Percentiles rank a stretch among this genome's conserved stretches.
These are phyloP conservation scores for Claviceps arundinis DNA, from an alignment of 2,329 filamentous ascomycete species.

Conservation along the genomic window DNA sequence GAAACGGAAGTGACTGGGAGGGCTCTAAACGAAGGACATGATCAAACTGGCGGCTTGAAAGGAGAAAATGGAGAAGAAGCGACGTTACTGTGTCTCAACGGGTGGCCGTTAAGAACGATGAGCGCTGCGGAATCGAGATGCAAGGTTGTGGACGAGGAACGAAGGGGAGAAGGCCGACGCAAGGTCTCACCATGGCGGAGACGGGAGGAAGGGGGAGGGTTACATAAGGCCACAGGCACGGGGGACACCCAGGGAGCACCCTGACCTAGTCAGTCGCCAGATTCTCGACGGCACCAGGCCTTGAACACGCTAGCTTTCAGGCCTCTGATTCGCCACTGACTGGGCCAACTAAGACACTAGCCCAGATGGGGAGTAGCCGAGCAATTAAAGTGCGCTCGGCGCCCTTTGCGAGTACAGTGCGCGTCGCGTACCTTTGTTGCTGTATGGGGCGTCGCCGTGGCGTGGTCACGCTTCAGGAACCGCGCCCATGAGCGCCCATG, in stretches of 20 bases:
- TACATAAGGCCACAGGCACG: not conserved
- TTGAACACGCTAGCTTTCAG: not conserved
- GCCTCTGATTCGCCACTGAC: not conserved
- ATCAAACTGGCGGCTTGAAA: constrained; percentile 14
- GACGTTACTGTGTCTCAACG: constrained; percentile 5
- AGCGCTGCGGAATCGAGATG: not conserved
- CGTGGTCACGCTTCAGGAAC: constrained; percentile 1
- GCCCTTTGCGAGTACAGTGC: constrained; percentile 6
- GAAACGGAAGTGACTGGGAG: constrained; percentile 9
- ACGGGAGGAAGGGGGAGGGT: constrained; percentile 2
- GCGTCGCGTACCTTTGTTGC: not conserved
- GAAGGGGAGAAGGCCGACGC: constrained; percentile 8
- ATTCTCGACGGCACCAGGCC: not conserved
- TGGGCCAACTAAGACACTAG: not conserved
- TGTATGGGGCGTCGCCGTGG: not conserved
- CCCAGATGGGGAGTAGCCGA: not conserved
- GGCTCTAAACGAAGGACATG: constrained; percentile 20
- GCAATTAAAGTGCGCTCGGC: not conserved
- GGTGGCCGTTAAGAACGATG: constrained; percentile 6
- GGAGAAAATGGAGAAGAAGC: constrained; percentile 9
- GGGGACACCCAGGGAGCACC: not conserved
- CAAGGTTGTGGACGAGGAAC: constrained; percentile 1
- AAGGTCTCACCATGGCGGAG: constrained; percentile 9
- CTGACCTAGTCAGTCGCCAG: not conserved
- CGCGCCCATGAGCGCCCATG: not conserved